Percentiles rank a stretch among this genome's conserved stretches.
phyloP scores from a whole-genome alignment of 208 protist genomes.

The Balamuthia mandrillaris region DNA sequence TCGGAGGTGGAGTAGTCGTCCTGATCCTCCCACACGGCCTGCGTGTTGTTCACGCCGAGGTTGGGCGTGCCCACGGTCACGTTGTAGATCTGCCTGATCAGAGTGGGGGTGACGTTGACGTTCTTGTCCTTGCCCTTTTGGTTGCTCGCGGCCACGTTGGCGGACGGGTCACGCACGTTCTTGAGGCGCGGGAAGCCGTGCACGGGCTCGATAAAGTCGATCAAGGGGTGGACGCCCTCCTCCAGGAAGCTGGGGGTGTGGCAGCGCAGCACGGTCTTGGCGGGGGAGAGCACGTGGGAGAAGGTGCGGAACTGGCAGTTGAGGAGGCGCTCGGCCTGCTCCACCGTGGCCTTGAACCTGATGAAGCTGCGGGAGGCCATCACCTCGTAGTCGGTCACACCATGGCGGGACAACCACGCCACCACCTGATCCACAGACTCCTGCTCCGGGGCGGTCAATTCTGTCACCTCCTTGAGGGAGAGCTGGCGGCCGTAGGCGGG shows the following conservation, averaged over 20 bases:
- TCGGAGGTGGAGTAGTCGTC: slow-evolving; percentile 21
- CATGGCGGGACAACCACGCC: background rate
- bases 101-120: no score
- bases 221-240: no score
- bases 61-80: no score
- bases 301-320: slow-evolving; percentile 17
- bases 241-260: no score
- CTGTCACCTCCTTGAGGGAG: slow-evolving; percentile 10
- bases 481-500: background rate
- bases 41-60: slow-evolving; percentile 47
- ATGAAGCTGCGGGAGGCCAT: background rate
- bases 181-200: no score
- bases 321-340: background rate
- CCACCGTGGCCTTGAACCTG: background rate
- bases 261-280: no score
- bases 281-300: no score
- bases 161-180: no score
- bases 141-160: no score
- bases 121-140: no score
- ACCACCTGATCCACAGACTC: slow-evolving; percentile 11
- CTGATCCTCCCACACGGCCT: slow-evolving; percentile 39
- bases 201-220: no score
- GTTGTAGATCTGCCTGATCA: no score
- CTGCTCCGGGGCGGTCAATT: background rate
- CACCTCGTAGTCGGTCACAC: background rate